Base-by-base conservation (phyloP, 2,329 filamentous ascomycete genomes). In the Beauveria sp. region DNA sequence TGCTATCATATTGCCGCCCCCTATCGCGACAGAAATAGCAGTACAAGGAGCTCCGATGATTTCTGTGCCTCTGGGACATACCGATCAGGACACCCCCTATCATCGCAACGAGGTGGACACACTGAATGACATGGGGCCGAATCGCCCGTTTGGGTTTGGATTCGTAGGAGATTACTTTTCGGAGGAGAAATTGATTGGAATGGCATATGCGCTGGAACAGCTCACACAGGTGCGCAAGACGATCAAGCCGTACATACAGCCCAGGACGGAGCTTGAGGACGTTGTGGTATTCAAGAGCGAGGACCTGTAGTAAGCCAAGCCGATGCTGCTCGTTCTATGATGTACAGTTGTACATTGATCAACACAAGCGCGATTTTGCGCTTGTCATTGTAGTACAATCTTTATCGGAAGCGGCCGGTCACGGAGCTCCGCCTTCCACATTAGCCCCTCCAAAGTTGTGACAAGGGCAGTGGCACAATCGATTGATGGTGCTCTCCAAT, bases 181-280 rank as follows among this genome's bases (percentile, higher is more conserved):
- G 42, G 88, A 90, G 70, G 82, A 81, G 67, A 77, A 72, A 34
- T 68, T 91, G 65, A 83, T 90, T 62, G 83, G 82, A 0, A 80
- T 86, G 68, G 88, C 86, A 7, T 89, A 87, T 75, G 86, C 84
- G 4, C 89, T 85, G 72, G 88, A 91, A 75, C 84, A 88, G 74
- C 75, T 77, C 65, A 87, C 73, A 0, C 61, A 63, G 43, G 67
- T 69, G 2, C 64, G 75, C 8, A 61, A 66, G 12, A 63, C 61
- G n/a, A 65, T 73, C 8, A 67, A 68, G 55, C 69, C 71, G 2
- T 68, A 69, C 12, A 59, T 74, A 0, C 51, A 66, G 58, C 73
- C 73, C 2, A 68, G 28, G 24, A 73, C 69, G 1, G 73, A 74
- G 59, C 40, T 75, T 42, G 62, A 9, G 2, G 69, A 74, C 55